Base-by-base conservation (phyloP, 1,139 yeast genomes). In the Magnusiomyces magnusii region DNA sequence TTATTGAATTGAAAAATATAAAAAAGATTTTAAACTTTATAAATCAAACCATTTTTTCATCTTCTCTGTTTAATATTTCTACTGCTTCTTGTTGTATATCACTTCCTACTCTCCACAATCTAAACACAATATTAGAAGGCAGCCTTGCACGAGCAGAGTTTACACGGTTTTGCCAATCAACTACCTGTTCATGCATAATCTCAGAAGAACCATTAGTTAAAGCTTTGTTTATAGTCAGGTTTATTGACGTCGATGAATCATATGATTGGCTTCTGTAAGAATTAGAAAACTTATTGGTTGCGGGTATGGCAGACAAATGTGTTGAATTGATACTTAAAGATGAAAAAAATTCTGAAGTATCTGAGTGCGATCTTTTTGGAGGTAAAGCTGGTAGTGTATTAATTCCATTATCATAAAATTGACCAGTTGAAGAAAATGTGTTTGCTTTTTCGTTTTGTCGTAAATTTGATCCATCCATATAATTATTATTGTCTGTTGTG, bases 161-260 rank as follows among this genome's bases (percentile, higher is more conserved):
- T 2, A 78, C 72, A 47, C 83, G 71, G 50, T 65, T 62, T 57
- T 73, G 73, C 83, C 83, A 79, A 31, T 66, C 64, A 34, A 77
- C 80, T 15, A 74, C 71, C 53, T 72, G 75, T 57, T 72, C 75
- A 61, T 78, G 80, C 31, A 72, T 58, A 3, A 62, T 52, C n/a
- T 67, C 66, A 23, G 61, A 41, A 51, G 57, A 63, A 56, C 64
- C 68, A 51, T 69, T 69, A 59, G 65, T n/a, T n/a, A n/a, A n/a
- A n/a, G n/a, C n/a, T n/a, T n/a, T n/a, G n/a, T n/a, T n/a, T n/a
- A n/a, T n/a, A n/a, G n/a, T n/a, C 7, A 31, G 36, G 36, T 31
- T 31, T 31, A 7, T 13, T 31, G 36, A 7, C 36, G 7, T 31
- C 36, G 36, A 31, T 31, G 36, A n/a, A n/a, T n/a, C n/a, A n/a